Conservation (phyloP, 2,329 filamentous ascomycete genomes). For the Ceratocystis albifundus region DNA sequence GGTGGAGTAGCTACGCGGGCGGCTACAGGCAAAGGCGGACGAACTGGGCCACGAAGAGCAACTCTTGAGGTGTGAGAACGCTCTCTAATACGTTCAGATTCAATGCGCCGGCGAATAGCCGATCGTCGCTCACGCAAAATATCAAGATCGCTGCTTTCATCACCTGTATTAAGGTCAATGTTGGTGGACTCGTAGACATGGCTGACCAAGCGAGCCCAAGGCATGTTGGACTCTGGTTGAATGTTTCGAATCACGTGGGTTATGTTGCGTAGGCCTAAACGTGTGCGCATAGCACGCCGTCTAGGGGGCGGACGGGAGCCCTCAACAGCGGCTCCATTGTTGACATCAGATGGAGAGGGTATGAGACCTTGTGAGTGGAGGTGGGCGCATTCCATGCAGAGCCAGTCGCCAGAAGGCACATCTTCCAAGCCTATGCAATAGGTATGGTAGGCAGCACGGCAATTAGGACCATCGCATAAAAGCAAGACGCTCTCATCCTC, state of each 20-base stretch:
- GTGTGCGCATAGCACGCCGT: conserved; percentile 29
- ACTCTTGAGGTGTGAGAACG: background rate
- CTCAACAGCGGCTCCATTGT: conserved; percentile 19
- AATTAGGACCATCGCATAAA: conserved; percentile 64
- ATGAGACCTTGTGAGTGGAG: conserved; percentile 31
- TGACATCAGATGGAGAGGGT: background rate
- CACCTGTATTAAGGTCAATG: conserved; percentile 49
- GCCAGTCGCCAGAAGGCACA: conserved; percentile 72
- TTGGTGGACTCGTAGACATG: conserved; percentile 56
- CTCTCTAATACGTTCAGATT: conserved; percentile 37
- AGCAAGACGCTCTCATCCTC: conserved; percentile 77
- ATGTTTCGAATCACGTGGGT: conserved; percentile 30
- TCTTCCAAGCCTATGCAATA: conserved; percentile 76
- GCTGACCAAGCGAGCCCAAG: conserved; percentile 58
- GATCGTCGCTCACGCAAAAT: conserved; percentile 40
- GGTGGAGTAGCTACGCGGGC: background rate
- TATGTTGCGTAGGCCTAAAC: conserved; percentile 29
- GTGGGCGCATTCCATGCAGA: conserved; percentile 70
- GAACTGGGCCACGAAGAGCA: background rate
- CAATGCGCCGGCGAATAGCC: conserved; percentile 42
- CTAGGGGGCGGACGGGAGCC: conserved; percentile 30
- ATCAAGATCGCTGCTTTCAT: conserved; percentile 34
- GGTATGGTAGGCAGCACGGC: conserved; percentile 80
- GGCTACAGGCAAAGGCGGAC: background rate
- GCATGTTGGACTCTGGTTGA: conserved; percentile 43